These are phyloP conservation scores for Podila verticillata DNA, from an alignment of 192 early-diverging fungal species.

Conservation along the genomic window DNA sequence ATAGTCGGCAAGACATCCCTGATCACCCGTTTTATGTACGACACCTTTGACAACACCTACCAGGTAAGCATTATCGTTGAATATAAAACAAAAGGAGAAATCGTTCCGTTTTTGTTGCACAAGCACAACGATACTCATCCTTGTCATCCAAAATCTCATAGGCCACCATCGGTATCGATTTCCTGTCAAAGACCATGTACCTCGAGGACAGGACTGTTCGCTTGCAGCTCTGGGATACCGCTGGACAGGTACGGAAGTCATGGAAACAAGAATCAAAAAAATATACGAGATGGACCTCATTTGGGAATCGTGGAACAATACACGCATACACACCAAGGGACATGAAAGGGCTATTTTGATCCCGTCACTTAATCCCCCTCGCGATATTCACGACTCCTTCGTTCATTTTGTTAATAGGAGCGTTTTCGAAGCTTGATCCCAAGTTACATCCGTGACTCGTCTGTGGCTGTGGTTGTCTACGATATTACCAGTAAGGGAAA, in stretches of 20 bases:
- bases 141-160: constrained; percentile 32
- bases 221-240: constrained; percentile 99
- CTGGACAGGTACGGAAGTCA: constrained; percentile 77
- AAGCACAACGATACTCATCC: no score
- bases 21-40: constrained; percentile 99
- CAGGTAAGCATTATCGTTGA: constrained; percentile 58
- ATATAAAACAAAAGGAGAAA: no score
- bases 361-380: background rate
- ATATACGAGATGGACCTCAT: background rate
- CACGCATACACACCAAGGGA: background rate
- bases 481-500: constrained; percentile 88
- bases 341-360: background rate
- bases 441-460: constrained; percentile 98
- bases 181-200: constrained; percentile 99
- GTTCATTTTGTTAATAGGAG: constrained; percentile 68
- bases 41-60: constrained; percentile 99
- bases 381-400: background rate
- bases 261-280: background rate
- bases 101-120: no score
- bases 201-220: constrained; percentile 97
- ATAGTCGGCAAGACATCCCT: constrained; percentile 98
- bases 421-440: constrained; percentile 98
- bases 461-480: constrained; percentile 96
- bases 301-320: no score
- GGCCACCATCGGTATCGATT: constrained; percentile 99